Base-by-base conservation (phyloP, 208 protist genomes). In the Leishmania gerbilli region DNA sequence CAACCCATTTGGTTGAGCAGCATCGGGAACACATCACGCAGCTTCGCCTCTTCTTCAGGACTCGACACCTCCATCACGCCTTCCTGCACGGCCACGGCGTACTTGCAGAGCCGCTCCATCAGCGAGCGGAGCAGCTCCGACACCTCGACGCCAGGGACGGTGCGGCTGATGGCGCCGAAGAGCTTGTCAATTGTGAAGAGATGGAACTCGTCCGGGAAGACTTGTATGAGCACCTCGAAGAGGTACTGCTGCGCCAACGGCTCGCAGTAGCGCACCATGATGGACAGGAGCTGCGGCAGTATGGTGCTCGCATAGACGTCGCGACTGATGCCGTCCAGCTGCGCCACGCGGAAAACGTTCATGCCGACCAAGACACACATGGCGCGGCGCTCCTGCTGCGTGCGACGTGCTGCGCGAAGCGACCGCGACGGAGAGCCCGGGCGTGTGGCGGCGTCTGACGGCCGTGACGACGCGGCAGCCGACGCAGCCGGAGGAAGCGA, bases 151-250 rank as follows among this genome's bases (percentile, higher is more conserved):
- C 93, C 88, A 34, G 85, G 68, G 17, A 87, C 84, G 17, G 99
- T 83, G 68, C 95, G 71, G 42, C 79, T 80, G 17, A 95, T 56
- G 11, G 94, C 85, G 58, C 85, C 58, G 9, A 99, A 87, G 51
- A 99, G 89, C 45, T 89, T 74, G 71, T 94, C 82, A 0, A 99
- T 90, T 13, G 98, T 99, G 40, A 83, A 85, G 4, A 99, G 94
- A 86, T 99, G 99, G 80, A 99, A 99, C 75, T 99, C 98, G 84
- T 99, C 98, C 1, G 99, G 98, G 85, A 99, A 99, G 8, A 99
- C 98, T 88, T 99, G 98, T 65, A 99, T 98, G 65, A 99, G 89
- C 71, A 99, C 94, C 79, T 99, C 99, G 90, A 99, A 98, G 40
- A 99, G 88, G 90, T 99, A 99, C 90, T 99, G 97, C 92, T 99